phyloP scores from a whole-genome alignment of 306 rosid genomes.

The Lupinus albus region DNA sequence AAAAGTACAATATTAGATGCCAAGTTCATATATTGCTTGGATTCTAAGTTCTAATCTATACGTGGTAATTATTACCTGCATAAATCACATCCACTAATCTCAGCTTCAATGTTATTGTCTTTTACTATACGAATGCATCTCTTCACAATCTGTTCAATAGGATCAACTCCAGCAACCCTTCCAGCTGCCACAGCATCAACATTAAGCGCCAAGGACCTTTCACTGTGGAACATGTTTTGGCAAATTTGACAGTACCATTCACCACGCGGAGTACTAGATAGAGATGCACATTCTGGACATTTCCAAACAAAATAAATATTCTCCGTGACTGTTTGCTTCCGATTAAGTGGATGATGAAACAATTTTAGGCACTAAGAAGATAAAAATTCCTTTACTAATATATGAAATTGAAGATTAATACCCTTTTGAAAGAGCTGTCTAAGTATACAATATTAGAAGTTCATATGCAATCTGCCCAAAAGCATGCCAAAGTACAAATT shows the following conservation, averaged over 20 bases:
- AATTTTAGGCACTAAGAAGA: not conserved
- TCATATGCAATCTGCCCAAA: constrained; percentile 33
- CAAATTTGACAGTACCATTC: constrained; percentile 92
- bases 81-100: constrained; percentile 87
- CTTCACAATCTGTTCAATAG: constrained; percentile 79
- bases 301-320: constrained; percentile 34
- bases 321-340: constrained; percentile 12
- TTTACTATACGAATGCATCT: constrained; percentile 93
- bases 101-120: constrained; percentile 61
- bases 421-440: constrained; percentile 16
- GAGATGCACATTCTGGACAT: constrained; percentile 86
- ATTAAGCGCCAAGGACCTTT: constrained; percentile 64
- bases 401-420: constrained; percentile 26
- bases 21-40: constrained; percentile 12
- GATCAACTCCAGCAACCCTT: constrained; percentile 84
- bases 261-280: constrained; percentile 75
- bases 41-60: constrained; percentile 33
- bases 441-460: constrained; percentile 7
- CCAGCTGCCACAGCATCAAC: constrained; percentile 92
- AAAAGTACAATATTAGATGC: constrained; percentile 28
- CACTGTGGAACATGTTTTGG: constrained; percentile 73
- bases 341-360: constrained; percentile 27
- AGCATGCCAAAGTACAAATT: constrained; percentile 28
- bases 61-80: constrained; percentile 68
- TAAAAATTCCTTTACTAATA: constrained; percentile 4